phyloP scores from a whole-genome alignment of 768 basidiomycete genomes.

The Hortiboletus flavorubellus region DNA sequence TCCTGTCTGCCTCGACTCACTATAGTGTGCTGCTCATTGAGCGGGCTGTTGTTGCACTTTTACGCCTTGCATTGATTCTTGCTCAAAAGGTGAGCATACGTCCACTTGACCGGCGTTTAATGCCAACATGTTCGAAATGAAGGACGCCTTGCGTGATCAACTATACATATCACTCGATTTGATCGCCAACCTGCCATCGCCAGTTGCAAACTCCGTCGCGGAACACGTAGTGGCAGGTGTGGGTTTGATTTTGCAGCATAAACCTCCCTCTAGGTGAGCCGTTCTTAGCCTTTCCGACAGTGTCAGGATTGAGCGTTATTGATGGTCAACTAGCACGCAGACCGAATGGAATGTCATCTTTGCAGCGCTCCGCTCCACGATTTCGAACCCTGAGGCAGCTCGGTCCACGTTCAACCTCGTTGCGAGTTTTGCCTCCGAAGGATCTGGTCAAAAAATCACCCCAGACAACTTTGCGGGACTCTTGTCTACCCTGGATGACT shows the following conservation, averaged over 20 bases:
- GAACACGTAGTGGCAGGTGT: slow-evolving; percentile 91
- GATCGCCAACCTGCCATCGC: slow-evolving; percentile 72
- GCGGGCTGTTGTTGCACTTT: slow-evolving; percentile 84
- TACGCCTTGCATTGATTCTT: slow-evolving; percentile 80
- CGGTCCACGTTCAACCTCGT: slow-evolving; percentile 81
- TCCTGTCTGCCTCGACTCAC: slow-evolving; percentile 71
- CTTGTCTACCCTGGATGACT: slow-evolving; percentile 80
- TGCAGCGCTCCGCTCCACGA: slow-evolving; percentile 80
- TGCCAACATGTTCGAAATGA: slow-evolving; percentile 4
- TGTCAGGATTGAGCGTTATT: not conserved
- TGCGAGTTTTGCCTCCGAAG: slow-evolving; percentile 58
- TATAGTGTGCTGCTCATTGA: slow-evolving; percentile 93
- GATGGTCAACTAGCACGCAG: slow-evolving; percentile 54
- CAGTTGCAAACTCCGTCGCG: slow-evolving; percentile 78
- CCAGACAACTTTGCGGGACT: slow-evolving; percentile 80
- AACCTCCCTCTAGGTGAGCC: slow-evolving; percentile 58
- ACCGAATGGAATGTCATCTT: slow-evolving; percentile 97
- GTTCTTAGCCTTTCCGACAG: not conserved
- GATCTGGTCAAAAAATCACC: slow-evolving; percentile 57
- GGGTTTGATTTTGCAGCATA: slow-evolving; percentile 72
- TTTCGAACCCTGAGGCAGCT: slow-evolving; percentile 83
- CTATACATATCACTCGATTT: slow-evolving; percentile 92
- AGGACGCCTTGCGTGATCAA: slow-evolving; percentile 88
- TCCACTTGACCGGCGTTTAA: not conserved
- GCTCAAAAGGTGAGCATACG: slow-evolving; percentile 62